Evolutionary conservation across 1,284 basidiomycete genomes (phyloP), one percentile per base, ranked within the genome.

Genomic region (Sporisorium reilianum): DNA sequence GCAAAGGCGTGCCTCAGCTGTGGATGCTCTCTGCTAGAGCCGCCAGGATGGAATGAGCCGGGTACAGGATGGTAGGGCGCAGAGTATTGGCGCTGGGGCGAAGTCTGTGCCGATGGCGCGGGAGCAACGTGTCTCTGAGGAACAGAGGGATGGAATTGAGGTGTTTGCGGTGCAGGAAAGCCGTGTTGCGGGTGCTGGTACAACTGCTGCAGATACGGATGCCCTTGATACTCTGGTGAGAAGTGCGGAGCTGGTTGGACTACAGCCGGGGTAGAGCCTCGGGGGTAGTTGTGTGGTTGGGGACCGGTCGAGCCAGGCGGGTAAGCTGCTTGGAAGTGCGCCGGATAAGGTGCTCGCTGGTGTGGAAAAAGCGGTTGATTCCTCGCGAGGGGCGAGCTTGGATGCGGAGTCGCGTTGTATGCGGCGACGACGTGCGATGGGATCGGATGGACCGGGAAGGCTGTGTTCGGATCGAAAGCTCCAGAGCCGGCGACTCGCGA

Each of bases 1-100:
- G 53, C 30, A n/a, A 49, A 60, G 1, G 67, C 57, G 50, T 61
- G 67, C 61, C 57, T 40, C 20, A 61, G 51, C 40, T 64, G 61
- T 9, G 57, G 57, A 34, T 70, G 67, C 54, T 64, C 57, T 53
- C 44, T 50, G 25, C 23, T 38, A 34, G 34, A 41, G 38, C 38
- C 9, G 14, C 30, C 26, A 10, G 54, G 49, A 20, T 53, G 26
- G 1, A 57, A n/a, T 20, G 49, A 25, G 14, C 23, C 48, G 2
- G 42, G 22, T 18, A 25, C 25, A 32, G 32, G 41, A 9, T 56
- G 67, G 18, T 38, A 26, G 14, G 54, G 60, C 8, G 51, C 38
- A 22, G 56, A 25, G 12, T 16, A 10, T 3, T 38, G 53, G 28
- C 40, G 56, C 16, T 64, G 61, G 16, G 53, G 36, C 1, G 20